These are phyloP conservation scores for Neonectria ditissima DNA, from an alignment of 2,329 filamentous ascomycete genomes.

Conservation along the genomic window DNA sequence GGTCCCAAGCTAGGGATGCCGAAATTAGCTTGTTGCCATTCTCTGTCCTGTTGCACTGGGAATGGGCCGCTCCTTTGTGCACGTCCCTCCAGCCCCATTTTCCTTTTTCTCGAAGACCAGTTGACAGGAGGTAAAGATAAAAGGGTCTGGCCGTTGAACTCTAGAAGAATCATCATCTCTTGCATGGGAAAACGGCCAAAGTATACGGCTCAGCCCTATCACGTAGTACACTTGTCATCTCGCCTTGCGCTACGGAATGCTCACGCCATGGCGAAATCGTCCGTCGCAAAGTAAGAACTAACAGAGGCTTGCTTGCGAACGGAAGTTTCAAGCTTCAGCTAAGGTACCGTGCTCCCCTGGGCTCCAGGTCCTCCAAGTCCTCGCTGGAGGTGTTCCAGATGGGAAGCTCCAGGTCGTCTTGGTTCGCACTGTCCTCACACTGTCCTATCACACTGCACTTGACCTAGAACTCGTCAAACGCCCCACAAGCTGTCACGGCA, in stretches of 20 bases:
- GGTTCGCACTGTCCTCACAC: constrained; percentile 36
- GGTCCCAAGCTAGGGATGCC: constrained; percentile 40
- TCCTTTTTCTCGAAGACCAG: not conserved
- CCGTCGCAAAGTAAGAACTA: constrained; percentile 5
- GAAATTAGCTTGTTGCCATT: constrained; percentile 43
- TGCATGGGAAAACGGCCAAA: not conserved
- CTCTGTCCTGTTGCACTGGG: constrained; percentile 42
- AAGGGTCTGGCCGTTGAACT: not conserved
- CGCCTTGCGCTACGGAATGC: not conserved
- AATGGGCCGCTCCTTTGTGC: constrained; percentile 38
- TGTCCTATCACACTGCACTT: constrained; percentile 35
- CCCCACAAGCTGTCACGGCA: constrained; percentile 38
- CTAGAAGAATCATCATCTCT: not conserved
- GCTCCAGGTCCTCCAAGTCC: too few relatives aligned
- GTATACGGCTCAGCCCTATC: not conserved
- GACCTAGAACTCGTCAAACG: constrained; percentile 25
- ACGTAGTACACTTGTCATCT: constrained; percentile 1
- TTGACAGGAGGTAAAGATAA: not conserved
- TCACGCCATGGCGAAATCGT: constrained; percentile 1
- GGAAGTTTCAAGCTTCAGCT: constrained; percentile 8
- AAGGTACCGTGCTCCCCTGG: not conserved
- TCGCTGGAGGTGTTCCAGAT: not conserved
- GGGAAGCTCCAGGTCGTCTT: constrained; percentile 23
- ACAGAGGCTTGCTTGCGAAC: constrained; percentile 20
- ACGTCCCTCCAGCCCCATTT: constrained; percentile 25